A percentile compares a stretch with the other conserved stretches of the same genome.
phyloP scores from a whole-genome alignment of 2,329 filamentous ascomycete genomes.

The Aspergillus oerlinghausenensis region DNA sequence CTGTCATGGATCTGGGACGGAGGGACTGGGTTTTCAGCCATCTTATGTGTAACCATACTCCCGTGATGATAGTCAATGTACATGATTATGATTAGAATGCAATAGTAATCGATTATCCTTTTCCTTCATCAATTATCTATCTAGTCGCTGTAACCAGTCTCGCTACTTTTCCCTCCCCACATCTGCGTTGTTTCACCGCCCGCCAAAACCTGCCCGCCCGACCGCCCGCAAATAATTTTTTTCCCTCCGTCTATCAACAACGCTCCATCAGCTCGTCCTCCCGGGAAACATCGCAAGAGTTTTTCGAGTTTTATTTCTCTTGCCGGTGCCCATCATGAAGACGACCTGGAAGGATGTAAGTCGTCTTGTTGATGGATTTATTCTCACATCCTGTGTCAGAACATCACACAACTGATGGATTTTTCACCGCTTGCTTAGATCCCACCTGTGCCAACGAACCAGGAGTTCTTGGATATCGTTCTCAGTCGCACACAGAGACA shows the following conservation, averaged over 20 bases:
- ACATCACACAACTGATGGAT: conserved; percentile 22
- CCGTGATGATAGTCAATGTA: conserved; percentile 20
- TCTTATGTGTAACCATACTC: conserved; percentile 21
- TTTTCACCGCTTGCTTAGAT: conserved; percentile 50
- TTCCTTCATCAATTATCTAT: not conserved
- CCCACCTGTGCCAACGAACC: conserved; percentile 79
- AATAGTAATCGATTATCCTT: not conserved
- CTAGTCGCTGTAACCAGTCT: not conserved
- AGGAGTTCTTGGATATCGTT: conserved; percentile 97
- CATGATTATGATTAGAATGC: conserved; percentile 9
- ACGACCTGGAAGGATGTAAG: conserved; percentile 56
- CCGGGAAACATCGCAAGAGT: conserved; percentile 26
- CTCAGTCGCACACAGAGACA: conserved; percentile 88
- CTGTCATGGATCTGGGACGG: conserved; percentile 19
- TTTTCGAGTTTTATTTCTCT: conserved; percentile 20
- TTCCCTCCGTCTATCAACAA: conserved; percentile 18
- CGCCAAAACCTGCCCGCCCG: conserved; percentile 16
- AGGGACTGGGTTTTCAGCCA: conserved; percentile 13
- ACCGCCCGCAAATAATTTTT: conserved; percentile 15
- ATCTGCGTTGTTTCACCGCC: conserved; percentile 12
- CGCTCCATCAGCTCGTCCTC: conserved; percentile 14
- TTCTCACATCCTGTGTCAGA: not conserved
- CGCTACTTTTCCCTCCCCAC: conserved; percentile 7
- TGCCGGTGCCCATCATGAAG: conserved; percentile 47
- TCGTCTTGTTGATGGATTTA: not conserved